A percentile compares a stretch with the other conserved stretches of the same genome.
Evolutionary conservation across 73 alveolate genomes (phyloP).

Genomic region (Symbiodinium pilosum): DNA sequence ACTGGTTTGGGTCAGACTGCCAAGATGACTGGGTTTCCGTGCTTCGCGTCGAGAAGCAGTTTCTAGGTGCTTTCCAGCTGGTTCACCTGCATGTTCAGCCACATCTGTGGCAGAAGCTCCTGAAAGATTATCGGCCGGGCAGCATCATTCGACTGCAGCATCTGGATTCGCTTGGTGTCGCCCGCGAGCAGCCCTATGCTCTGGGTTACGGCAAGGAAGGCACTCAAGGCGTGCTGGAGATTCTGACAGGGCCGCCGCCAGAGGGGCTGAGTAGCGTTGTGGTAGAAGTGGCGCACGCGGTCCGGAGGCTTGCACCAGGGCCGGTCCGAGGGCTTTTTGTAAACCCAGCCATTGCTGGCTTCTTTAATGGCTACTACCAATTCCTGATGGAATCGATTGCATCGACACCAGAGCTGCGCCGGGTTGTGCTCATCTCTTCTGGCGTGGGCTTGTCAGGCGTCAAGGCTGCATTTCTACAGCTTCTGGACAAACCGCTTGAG

Average conservation of each 20-base stretch:
- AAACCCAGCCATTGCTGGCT: conserved; percentile 38
- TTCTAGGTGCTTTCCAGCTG: conserved; percentile 35
- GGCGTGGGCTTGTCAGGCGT: conserved; percentile 81
- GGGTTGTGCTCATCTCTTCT: conserved; percentile 55
- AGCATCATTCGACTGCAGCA: conserved; percentile 50
- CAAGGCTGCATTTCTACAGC: conserved; percentile 6
- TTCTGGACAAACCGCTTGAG: conserved; percentile 14
- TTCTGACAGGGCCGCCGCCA: conserved; percentile 84
- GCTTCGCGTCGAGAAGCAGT: neutral
- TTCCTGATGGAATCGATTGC: conserved; percentile 18
- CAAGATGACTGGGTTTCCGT: conserved; percentile 81
- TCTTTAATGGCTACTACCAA: conserved; percentile 57
- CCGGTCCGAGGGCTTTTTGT: conserved; percentile 32
- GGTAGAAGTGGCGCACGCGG: conserved; percentile 60
- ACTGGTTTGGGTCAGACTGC: conserved; percentile 89
- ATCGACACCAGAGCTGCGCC: neutral
- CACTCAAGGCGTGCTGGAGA: conserved; percentile 27
- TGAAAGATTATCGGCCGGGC: conserved; percentile 75
- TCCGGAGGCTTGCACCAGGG: neutral
- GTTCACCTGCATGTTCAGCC: neutral
- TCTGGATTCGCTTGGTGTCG: conserved; percentile 24
- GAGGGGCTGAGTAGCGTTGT: conserved; percentile 32
- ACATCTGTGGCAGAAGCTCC: neutral
- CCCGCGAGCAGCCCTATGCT: conserved; percentile 93
- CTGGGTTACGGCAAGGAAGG: conserved; percentile 29